Evolutionary conservation across 441 rosid species (phyloP).

Genomic region (Macaranga tanarius): DNA sequence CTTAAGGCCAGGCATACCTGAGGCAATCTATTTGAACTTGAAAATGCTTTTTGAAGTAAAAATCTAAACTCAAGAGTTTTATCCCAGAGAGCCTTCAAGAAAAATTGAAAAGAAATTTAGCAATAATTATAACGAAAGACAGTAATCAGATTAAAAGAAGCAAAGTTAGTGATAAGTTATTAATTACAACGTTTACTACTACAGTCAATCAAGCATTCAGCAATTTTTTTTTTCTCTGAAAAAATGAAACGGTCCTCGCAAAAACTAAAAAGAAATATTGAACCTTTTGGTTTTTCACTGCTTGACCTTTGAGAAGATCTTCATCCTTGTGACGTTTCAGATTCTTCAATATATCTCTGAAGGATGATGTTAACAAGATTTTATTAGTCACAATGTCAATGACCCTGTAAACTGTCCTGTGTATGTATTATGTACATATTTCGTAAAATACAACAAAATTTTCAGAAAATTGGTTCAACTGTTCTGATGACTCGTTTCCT

Average conservation of each 20-base stretch:
- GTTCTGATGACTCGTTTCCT: too few species aligned
- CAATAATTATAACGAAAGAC: not conserved
- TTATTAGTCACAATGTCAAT: not conserved
- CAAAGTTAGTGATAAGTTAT: not conserved
- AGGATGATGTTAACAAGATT: constrained; percentile 3
- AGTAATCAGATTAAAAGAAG: not conserved
- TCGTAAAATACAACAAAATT: too few species aligned
- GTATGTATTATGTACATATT: too few species aligned
- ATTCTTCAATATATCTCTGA: constrained; percentile 69
- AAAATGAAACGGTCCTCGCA: too few species aligned
- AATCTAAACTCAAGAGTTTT: constrained; percentile 81
- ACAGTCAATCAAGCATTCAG: not conserved
- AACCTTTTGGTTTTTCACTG: constrained; percentile 93
- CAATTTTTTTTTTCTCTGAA: too few species aligned
- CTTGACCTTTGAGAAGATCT: constrained; percentile 84
- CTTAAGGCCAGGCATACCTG: constrained; percentile 41
- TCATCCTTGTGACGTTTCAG: constrained; percentile 77
- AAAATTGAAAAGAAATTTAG: constrained; percentile 17
- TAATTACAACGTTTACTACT: too few species aligned
- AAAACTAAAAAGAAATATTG: not conserved
- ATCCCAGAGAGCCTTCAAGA: constrained; percentile 82
- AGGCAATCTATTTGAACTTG: constrained; percentile 76
- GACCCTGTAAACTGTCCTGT: too few species aligned
- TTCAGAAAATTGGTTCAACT: too few species aligned
- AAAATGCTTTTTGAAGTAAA: constrained; percentile 84